These are phyloP conservation scores for Wickerhamiella musiphila DNA, from an alignment of 805 yeast genomes.

Conservation along the genomic window DNA sequence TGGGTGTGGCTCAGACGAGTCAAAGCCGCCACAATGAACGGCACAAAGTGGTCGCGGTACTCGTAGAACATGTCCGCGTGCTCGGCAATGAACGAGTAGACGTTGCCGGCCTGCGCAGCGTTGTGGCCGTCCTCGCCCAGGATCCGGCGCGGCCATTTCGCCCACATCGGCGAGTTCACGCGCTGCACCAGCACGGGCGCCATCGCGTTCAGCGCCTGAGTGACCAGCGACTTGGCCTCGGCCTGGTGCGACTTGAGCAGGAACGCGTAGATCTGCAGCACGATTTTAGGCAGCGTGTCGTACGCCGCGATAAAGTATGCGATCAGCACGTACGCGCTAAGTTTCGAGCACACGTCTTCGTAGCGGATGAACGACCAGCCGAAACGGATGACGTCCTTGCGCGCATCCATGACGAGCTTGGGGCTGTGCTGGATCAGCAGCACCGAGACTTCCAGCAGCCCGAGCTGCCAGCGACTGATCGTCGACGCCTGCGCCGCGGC, in stretches of 20 bases:
- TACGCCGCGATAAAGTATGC: slow-evolving; percentile 71
- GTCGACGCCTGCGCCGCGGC: slow-evolving; percentile 27
- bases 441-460: slow-evolving; percentile 66
- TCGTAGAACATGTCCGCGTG: slow-evolving; percentile 72
- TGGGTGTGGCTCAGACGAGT: slow-evolving; percentile 72
- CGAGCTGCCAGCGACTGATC: slow-evolving; percentile 58
- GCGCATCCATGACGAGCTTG: slow-evolving; percentile 34
- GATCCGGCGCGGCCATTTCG: slow-evolving; percentile 88
- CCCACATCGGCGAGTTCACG: slow-evolving; percentile 50
- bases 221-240: slow-evolving; percentile 68
- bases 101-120: slow-evolving; percentile 68
- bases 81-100: slow-evolving; percentile 74
- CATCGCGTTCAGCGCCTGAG: slow-evolving; percentile 70
- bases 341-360: slow-evolving; percentile 78
- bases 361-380: slow-evolving; percentile 85
- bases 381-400: slow-evolving; percentile 79
- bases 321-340: slow-evolving; percentile 80
- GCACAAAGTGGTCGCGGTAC: slow-evolving; percentile 76
- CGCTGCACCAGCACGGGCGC: slow-evolving; percentile 75
- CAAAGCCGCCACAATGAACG: slow-evolving; percentile 81
- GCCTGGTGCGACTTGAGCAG: slow-evolving; percentile 66
- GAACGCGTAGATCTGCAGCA: slow-evolving; percentile 85
- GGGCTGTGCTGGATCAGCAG: slow-evolving; percentile 56
- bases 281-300: slow-evolving; percentile 77
- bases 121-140: slow-evolving; percentile 79